Evolutionary conservation across 2,329 filamentous ascomycete species (phyloP), one percentile per base, ranked within the genome.

Genomic region (Cryphonectria nitschkei): DNA sequence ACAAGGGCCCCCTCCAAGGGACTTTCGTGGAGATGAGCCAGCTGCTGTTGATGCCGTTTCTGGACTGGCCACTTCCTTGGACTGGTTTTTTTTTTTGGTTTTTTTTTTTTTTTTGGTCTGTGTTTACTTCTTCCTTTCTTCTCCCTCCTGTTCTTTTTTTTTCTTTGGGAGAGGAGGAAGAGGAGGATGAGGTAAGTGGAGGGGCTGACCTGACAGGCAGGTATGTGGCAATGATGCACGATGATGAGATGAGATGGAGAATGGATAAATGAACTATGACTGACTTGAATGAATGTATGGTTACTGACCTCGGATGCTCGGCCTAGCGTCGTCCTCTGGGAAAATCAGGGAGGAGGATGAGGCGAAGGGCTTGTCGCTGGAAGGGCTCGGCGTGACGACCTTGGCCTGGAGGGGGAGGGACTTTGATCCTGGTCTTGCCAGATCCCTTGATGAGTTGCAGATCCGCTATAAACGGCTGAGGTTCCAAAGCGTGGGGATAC

Each of bases 391-490:
- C 52, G 43, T 34, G 46, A 52, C 8, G 52, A 43, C n/a, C 52
- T 67, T 43, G 37, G 29, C 11, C 37, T 60, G 37, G 50, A 26
- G 19, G n/a, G 39, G 64, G 50, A 29, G 54, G n/a, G 43, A 56
- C 11, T 39, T 37, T 60, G 65, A 67, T 67, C 65, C 54, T 67
- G 65, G 50, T 61, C 65, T 67, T 70, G 69, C 32, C 58, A 62
- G 54, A 56, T 65, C 29, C 56, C 32, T 65, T 65, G 62, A 66
- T 52, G 62, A 41, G 58, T 37, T 61, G 56, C 63, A 65, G 56
- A 69, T 69, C 68, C 63, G 62, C 62, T 60, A 46, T 61, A 65
- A 68, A 50, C 34, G 58, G 34, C 58, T 58, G 52, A 58, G 54
- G 54, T 32, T 58, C 26, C 54, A 58, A 58, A 41, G 58, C 11